Evolutionary conservation across 2,329 filamentous ascomycete genomes (phyloP).

Genomic region (Verticillium nubilum): DNA sequence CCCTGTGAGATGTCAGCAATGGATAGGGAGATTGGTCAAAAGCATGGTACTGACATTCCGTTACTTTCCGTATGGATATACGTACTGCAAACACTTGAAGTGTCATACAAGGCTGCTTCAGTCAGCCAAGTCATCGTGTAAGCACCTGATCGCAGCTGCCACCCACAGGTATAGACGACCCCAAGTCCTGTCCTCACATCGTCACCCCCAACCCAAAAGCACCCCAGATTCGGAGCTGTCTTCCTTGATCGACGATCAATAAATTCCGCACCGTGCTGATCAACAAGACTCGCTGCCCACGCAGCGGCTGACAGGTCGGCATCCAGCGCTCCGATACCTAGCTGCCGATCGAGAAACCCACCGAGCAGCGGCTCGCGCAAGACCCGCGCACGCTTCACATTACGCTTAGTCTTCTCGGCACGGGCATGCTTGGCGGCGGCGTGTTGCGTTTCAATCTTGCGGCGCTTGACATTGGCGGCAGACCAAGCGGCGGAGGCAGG

Average conservation of each 20-base stretch:
- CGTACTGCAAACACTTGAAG: constrained; percentile 23
- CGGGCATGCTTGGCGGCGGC: constrained; percentile 20
- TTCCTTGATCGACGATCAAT: constrained; percentile 19
- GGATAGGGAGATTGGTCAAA: neutral
- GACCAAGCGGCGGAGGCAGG: constrained; percentile 48
- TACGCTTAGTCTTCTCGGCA: constrained; percentile 24
- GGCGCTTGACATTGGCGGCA: constrained; percentile 51
- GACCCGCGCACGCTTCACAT: constrained; percentile 29
- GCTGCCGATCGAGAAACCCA: constrained; percentile 27
- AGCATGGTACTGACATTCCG: constrained; percentile 28
- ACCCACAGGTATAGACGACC: constrained; percentile 39
- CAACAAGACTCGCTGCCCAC: constrained; percentile 32
- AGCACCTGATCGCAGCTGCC: neutral
- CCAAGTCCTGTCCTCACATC: constrained; percentile 34
- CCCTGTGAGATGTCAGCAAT: neutral
- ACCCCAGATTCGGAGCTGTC: constrained; percentile 27
- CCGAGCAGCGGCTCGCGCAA: constrained; percentile 23
- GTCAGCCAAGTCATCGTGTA: constrained; percentile 10
- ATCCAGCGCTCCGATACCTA: constrained; percentile 18
- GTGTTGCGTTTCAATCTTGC: constrained; percentile 38
- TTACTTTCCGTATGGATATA: constrained; percentile 38
- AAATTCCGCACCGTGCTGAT: constrained; percentile 34
- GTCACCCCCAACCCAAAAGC: constrained; percentile 32
- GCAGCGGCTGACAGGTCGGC: constrained; percentile 23
- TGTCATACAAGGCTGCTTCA: constrained; percentile 26